Evolutionary conservation across 805 yeast species (phyloP), one percentile per base, ranked within the genome.

Genomic region (Ogataea methylovora): DNA sequence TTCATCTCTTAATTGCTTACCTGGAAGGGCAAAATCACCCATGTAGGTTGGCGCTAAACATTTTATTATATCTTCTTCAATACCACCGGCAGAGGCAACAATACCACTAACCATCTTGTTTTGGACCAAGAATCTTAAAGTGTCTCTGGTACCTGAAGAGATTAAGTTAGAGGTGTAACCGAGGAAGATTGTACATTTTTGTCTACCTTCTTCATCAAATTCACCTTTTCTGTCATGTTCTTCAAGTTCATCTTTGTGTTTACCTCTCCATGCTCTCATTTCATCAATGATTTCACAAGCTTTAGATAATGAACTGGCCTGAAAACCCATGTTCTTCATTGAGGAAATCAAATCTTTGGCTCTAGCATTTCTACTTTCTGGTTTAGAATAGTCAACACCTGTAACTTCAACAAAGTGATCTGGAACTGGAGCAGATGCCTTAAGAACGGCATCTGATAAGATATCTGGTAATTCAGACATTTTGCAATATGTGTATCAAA

Each of bases 31-130:
- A 58, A 87, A 92, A 33, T 87, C 97, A 34, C 98, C 97, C 69
- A 94, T 67, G 52, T 79, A 88, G 7, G 99, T 92, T 36, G 97
- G 96, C 2, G 97, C 98, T 37, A 92, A 68, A 56, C 95, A 87
- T 61, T 92, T 92, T 68, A 92, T 92, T 32, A 92, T 64, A 62
- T 92, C 99, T 65, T 92, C 99, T 59, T 92, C 99, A 41, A 92
- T 79, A 46, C 98, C 99, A 45, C 99, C 99, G 16, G 96, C 98
- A 42, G 90, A 74, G n/a, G 97, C 82, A 32, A 92, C 98, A 49
- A 92, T 76, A 13, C 94, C 97, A 49, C 87, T 82, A 29, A 92
- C 95, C 74, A 83, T 84, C 60, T 87, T 90, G 64, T 94, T 79
- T 60, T 94, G 94, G 22, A 87, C 97, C 48, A 92, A 69, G 56